Percentiles rank a stretch among this genome's conserved stretches.
Conservation (phyloP, 179 eudicot species). For the Beta macrorhiza region DNA sequence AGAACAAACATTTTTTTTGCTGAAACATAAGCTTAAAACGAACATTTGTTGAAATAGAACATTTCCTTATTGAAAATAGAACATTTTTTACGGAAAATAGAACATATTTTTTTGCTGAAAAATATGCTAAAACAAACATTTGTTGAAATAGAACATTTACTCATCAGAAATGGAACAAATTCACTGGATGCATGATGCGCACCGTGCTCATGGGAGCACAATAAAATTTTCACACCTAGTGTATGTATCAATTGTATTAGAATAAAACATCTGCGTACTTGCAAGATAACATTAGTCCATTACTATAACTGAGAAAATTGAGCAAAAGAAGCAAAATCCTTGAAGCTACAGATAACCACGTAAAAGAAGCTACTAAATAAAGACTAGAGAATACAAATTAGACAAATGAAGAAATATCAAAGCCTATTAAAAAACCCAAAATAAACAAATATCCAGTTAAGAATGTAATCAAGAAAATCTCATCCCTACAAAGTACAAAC, state of each 20-base stretch:
- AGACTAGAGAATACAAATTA: background rate
- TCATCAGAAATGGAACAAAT: too few species aligned
- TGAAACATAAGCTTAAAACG: too few species aligned
- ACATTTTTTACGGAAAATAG: too few species aligned
- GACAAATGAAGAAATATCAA: background rate
- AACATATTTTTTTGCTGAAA: too few species aligned
- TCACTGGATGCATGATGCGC: too few species aligned
- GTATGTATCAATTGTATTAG: background rate
- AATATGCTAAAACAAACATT: too few species aligned
- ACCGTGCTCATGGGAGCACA: too few species aligned
- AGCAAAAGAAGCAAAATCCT: slow-evolving; percentile 3
- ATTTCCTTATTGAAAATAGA: too few species aligned
- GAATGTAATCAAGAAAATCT: slow-evolving; percentile 1
- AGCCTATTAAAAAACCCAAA: background rate
- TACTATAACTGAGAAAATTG: background rate
- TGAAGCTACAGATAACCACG: background rate
- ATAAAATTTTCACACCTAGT: too few species aligned
- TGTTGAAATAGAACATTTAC: too few species aligned
- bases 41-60: too few species aligned
- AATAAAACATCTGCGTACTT: background rate
- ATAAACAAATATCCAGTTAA: slow-evolving; percentile 10
- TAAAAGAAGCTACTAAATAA: background rate
- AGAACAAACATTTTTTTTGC: too few species aligned
- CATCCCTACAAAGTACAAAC: slow-evolving; percentile 24
- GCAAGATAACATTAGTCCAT: background rate